Evolutionary conservation across 345 rosid species (phyloP).

Genomic region (Raphanus sativus): DNA sequence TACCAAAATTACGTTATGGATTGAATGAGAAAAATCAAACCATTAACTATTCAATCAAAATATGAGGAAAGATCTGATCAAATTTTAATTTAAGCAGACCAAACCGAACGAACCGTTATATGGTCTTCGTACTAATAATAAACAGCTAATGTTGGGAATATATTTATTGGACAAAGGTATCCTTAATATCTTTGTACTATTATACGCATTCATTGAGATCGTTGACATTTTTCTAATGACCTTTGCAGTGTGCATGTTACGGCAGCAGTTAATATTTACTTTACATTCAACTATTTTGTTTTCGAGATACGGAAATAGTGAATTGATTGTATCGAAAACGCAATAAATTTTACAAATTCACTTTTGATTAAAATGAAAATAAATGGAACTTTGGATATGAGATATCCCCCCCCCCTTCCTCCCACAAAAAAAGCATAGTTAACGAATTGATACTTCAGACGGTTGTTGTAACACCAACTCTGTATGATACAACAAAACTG

Average conservation of each 20-base stretch:
- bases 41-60: background rate
- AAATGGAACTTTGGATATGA: background rate
- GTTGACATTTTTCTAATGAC: background rate
- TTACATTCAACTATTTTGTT: background rate
- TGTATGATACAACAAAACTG: background rate
- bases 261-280: background rate
- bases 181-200: background rate
- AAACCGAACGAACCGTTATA: background rate
- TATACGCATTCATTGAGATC: background rate
- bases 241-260: slow-evolving; percentile 3
- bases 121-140: no score
- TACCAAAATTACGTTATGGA: background rate
- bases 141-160: no score
- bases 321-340: background rate
- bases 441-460: background rate
- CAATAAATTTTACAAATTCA: background rate
- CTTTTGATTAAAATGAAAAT: background rate
- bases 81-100: background rate
- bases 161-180: background rate
- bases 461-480: background rate
- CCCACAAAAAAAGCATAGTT: background rate
- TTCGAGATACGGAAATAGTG: background rate
- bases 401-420: background rate
- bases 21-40: background rate
- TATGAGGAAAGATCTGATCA: background rate